These are phyloP conservation scores for Sordariomycetes sp. DNA, from an alignment of 2,329 filamentous ascomycete genomes.

Conservation along the genomic window DNA sequence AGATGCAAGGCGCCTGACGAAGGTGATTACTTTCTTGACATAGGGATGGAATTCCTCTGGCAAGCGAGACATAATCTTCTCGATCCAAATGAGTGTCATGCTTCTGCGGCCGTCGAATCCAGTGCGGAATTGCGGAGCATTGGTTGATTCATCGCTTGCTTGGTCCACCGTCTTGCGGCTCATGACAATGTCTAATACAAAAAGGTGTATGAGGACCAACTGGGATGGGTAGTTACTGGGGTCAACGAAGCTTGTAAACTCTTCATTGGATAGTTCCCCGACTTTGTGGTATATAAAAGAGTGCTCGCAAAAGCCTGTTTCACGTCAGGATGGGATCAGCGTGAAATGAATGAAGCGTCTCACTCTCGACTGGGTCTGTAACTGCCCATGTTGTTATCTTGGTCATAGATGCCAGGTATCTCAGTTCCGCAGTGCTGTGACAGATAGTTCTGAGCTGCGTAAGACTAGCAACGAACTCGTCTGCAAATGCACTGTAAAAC, in stretches of 20 bases:
- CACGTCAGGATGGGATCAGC: neutral
- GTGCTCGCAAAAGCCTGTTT: constrained; percentile 14
- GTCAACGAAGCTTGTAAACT: constrained; percentile 21
- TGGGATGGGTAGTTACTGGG: constrained; percentile 19
- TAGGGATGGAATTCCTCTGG: too few species aligned
- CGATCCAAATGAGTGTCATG: constrained; percentile 23
- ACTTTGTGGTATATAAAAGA: constrained; percentile 18
- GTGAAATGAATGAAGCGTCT: neutral
- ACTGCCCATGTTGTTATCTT: neutral
- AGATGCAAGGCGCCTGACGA: too few species aligned
- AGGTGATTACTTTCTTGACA: too few species aligned
- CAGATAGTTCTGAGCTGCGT: neutral
- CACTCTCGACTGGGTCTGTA: neutral
- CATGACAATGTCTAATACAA: constrained; percentile 20
- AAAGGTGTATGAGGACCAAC: constrained; percentile 26
- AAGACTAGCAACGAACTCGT: neutral
- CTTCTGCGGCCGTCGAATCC: too few species aligned
- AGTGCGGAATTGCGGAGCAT: too few species aligned
- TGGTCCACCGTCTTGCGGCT: constrained; percentile 10
- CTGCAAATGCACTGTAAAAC: neutral
- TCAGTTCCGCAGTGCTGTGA: neutral
- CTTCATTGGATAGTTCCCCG: constrained; percentile 14
- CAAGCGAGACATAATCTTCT: too few species aligned
- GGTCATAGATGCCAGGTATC: neutral
- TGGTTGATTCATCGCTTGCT: too few species aligned